Evolutionary conservation across 257 asterid species (phyloP), one percentile per base, ranked within the genome.

Genomic region (Petunia axillaris): DNA sequence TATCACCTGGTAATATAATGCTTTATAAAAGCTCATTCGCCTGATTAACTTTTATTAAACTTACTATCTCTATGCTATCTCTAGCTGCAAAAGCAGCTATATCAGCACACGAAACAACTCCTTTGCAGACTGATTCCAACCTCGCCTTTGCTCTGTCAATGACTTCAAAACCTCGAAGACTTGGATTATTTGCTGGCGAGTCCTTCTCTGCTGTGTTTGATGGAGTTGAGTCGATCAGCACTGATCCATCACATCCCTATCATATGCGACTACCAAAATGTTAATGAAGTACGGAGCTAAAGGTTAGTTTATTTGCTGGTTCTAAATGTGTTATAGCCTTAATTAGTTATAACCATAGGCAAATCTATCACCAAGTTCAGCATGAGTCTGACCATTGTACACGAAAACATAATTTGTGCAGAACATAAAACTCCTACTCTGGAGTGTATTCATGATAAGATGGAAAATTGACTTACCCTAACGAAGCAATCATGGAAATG

Each of bases 231-330:
- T 93, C 93, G 14, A 94, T 78, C 67, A 94, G 89, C 81, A 94
- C 93, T 0, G 97, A 94, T 10, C 92, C 97, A 85, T 94, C 98
- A 79, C 98, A 94, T 1, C 98, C 98, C 98, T 94, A 38, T n/a
- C 5, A 44, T 25, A 25, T 25, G 16, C 71, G 39, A 36, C 2
- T 1, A 46, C 16, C 14, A 43, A 36, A 79, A 10, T 6, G 2
- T 66, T 64, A 35, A 3, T 6, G 4, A 64, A 1, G 16, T 64
- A 5, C 73, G 16, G 48, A 8, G 44, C 2, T 8, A 37, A 1
- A 2, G 10, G 46, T 37, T 38, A 10, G 13, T 35, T 11, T 44
- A 40, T 35, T 11, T 44, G 35, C 35, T 57, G 62, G 62, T 14
- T 15, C 8, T 52, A 5, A 1, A 55, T 25, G 15, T 15, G 25